These are phyloP conservation scores for Fomitopsis serialis DNA, from an alignment of 768 basidiomycete species.

Conservation along the genomic window DNA sequence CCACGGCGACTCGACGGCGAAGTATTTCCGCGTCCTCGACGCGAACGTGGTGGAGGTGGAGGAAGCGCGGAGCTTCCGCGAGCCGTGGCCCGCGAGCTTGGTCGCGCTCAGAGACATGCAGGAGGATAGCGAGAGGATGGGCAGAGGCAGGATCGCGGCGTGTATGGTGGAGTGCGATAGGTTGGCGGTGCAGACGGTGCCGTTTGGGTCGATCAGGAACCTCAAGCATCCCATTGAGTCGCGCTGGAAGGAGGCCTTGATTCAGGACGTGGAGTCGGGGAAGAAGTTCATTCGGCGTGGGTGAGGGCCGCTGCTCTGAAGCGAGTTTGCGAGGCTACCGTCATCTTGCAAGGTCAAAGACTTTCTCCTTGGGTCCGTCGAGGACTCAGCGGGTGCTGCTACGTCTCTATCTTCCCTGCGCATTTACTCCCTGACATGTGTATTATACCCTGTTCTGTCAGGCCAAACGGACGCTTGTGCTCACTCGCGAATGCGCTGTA, in stretches of 20 bases:
- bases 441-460: too few species aligned
- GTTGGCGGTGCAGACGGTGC: conserved; percentile 27
- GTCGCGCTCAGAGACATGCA: conserved; percentile 16
- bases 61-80: conserved; percentile 11
- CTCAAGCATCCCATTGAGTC: conserved; percentile 5
- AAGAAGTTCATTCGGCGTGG: conserved; percentile 9
- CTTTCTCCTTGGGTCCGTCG: too few species aligned
- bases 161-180: conserved; percentile 25
- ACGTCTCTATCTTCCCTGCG: too few species aligned
- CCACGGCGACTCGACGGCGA: conserved; percentile 18
- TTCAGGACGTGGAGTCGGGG: conserved; percentile 15
- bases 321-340: background rate
- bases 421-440: too few species aligned
- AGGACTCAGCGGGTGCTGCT: too few species aligned
- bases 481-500: too few species aligned
- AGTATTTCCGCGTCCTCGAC: conserved; percentile 24
- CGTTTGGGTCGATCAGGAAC: conserved; percentile 26
- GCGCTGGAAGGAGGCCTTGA: conserved; percentile 16
- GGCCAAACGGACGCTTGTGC: too few species aligned
- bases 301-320: too few species aligned
- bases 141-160: conserved; percentile 21
- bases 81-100: conserved; percentile 24
- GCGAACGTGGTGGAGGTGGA: conserved; percentile 18
- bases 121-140: conserved; percentile 20
- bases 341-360: background rate